Evolutionary conservation across 768 basidiomycete genomes (phyloP), one percentile per base, ranked within the genome.

Genomic region (Boletus eberwhitei): DNA sequence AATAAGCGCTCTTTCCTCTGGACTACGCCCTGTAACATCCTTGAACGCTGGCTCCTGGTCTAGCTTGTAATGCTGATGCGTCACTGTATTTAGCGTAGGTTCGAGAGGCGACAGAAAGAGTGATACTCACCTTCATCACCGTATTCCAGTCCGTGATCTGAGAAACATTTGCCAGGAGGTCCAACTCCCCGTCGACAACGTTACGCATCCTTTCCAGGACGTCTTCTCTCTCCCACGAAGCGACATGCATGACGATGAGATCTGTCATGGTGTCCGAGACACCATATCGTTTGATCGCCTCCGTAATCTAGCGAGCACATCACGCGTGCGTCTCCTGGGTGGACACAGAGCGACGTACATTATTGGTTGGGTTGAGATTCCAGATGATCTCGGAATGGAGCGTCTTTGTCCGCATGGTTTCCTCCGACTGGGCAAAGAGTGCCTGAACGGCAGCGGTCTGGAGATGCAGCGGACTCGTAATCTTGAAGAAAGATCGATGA

Each of bases 351-450:
- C 24, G 17, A 62, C 77, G 45, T 50, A 90, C 92, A 66, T 95
- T 97, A 59, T 91, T 90, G 5, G 85, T 90, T 2, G 93, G 93
- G 59, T 89, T 92, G 45, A 98, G 75, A 21, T 82, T 73, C 78
- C 88, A 93, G n/a, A 98, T 76, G 48, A 98, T 79, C 70, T 98
- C 95, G 0, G 93, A 93, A 66, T 98, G 94, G 0, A 94, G 73
- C 1, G 93, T 92, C 73, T 88, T 91, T 2, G 95, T 94, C 44
- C 87, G 79, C 53, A 96, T 74, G 1, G 74, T 64, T 21, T 74
- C 76, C 39, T 86, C 80, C 3, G 79, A 68, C 29, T 81, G 77
- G 0, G 92, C 82, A 12, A 94, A 73, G n/a, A 92, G 74, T 1
- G 93, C 87, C 61, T 93, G 90, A 50, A 87, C 78, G 12, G 94